Evolutionary conservation across 2,329 filamentous ascomycete species (phyloP), one percentile per base, ranked within the genome.

Genomic region (Colletotrichum sojae): DNA sequence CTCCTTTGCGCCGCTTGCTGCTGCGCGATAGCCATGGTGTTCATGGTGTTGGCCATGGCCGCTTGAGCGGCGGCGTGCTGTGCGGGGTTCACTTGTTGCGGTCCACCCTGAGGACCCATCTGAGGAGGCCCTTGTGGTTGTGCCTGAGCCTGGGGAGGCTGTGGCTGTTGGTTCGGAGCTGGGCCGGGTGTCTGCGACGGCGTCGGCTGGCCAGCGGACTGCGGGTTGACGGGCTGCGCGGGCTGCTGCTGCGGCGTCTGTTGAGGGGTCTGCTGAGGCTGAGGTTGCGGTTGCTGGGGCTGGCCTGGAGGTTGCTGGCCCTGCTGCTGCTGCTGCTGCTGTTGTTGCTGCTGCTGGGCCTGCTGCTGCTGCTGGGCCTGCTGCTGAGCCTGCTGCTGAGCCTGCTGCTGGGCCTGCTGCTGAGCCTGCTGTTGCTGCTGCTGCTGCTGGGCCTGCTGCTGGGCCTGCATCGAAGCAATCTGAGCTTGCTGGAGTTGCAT

Each of bases 1-100:
- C 82, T 82, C 71, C 84, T 84, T 72, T 86, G 85, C 62, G 85
- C 57, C 85, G 85, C 59, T 72, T 87, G 84, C 61, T 86, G 85
- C 59, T 64, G 60, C 3, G 69, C 64, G 20, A 72, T 16, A 45
- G 57, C 69, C 52, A 76, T 68, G 78, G 46, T 82, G 77, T 73
- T 81, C 52, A 76, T 68, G 78, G 46, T 82, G 77, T 73, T 81
- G 73, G 83, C 78, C 74, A 75, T 76, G 72, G 74, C 67, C 40
- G 56, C 57, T 49, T 70, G 67, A n/a, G 67, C 64, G 2, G 67
- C 73, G 61, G 67, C 71, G 12, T 75, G 71, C 22, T 64, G 59
- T 16, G 69, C 69, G 43, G 61, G 75, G 72, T 70, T 75, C 72
- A 57, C 67, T 73, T 36, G 75, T 74, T 70, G 72, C 51, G 71